Conservation (phyloP, 1,284 basidiomycete species). For the Sanghuangporus sanghuang region DNA sequence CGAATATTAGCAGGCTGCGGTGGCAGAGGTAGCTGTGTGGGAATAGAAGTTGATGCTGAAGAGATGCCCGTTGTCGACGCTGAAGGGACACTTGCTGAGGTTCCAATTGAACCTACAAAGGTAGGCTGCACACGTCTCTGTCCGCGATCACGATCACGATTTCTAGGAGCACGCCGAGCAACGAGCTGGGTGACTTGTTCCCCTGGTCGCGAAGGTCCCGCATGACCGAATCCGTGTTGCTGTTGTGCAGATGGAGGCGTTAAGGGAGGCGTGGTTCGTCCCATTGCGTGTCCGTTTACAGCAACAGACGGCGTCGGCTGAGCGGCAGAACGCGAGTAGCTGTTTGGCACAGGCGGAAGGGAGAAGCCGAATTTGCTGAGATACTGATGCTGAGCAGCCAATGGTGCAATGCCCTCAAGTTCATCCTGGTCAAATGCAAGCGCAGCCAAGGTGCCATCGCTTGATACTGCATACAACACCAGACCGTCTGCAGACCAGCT, state of each 20-base stretch:
- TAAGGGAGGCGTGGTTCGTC: conserved; percentile 26
- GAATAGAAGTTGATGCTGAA: background rate
- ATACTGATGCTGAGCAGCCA: conserved; percentile 70
- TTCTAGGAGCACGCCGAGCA: conserved; percentile 47
- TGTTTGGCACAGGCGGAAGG: conserved; percentile 56
- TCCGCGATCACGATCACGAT: conserved; percentile 16
- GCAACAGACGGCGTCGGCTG: conserved; percentile 19
- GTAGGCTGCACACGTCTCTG: conserved; percentile 65
- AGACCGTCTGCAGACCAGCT: conserved; percentile 91
- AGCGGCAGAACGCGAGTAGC: conserved; percentile 50
- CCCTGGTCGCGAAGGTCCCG: conserved; percentile 31
- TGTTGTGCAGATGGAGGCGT: conserved; percentile 38
- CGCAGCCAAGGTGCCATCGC: conserved; percentile 90
- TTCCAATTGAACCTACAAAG: conserved; percentile 31
- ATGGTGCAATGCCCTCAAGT: conserved; percentile 78
- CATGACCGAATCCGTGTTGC: conserved; percentile 32
- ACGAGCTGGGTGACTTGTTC: conserved; percentile 69
- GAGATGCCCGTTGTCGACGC: background rate
- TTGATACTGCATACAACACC: conserved; percentile 91
- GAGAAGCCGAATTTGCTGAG: conserved; percentile 76
- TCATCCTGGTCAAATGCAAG: conserved; percentile 80
- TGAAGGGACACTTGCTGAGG: background rate
- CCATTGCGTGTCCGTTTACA: conserved; percentile 7
- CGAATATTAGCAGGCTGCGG: background rate
- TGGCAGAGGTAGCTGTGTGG: background rate